A percentile compares a stretch with the other conserved stretches of the same genome.
These are phyloP conservation scores for Physcia stellaris DNA, from an alignment of 495 filamentous ascomycete species.

Conservation along the genomic window DNA sequence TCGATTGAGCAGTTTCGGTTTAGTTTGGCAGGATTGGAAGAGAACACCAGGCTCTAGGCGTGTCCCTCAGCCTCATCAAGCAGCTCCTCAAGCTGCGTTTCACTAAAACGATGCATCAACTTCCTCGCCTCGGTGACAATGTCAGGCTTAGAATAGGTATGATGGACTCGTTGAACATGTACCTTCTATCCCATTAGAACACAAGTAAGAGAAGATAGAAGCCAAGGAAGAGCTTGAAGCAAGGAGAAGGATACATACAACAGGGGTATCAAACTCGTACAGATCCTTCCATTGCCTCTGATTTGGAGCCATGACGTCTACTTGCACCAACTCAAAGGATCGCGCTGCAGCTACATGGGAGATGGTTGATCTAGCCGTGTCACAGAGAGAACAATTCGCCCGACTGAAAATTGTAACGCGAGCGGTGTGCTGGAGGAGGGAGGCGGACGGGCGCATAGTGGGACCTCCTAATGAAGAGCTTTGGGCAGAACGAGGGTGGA, in stretches of 20 bases:
- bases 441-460: conserved; percentile 5
- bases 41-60: too few species aligned
- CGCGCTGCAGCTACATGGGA: conserved; percentile 51
- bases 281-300: conserved; percentile 59
- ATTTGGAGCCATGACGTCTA: conserved; percentile 58
- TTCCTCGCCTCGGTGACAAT: conserved; percentile 51
- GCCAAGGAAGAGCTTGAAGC: neutral
- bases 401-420: conserved; percentile 77
- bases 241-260: conserved; percentile 33
- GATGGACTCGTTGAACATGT: conserved; percentile 41
- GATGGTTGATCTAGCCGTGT: conserved; percentile 59
- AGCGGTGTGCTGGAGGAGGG: conserved; percentile 39
- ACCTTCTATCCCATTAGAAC: too few species aligned
- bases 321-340: conserved; percentile 63
- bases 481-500: too few species aligned
- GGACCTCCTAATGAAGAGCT: neutral
- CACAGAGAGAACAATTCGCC: conserved; percentile 64
- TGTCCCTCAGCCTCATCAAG: conserved; percentile 51
- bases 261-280: conserved; percentile 86
- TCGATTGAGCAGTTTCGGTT: too few species aligned
- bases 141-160: conserved; percentile 24
- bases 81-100: conserved; percentile 51
- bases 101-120: conserved; percentile 72
- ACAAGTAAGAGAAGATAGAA: conserved; percentile 1
- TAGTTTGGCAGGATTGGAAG: too few species aligned